phyloP scores from a whole-genome alignment of 2,329 filamentous ascomycete species.

The Tympanopsis confertula region DNA sequence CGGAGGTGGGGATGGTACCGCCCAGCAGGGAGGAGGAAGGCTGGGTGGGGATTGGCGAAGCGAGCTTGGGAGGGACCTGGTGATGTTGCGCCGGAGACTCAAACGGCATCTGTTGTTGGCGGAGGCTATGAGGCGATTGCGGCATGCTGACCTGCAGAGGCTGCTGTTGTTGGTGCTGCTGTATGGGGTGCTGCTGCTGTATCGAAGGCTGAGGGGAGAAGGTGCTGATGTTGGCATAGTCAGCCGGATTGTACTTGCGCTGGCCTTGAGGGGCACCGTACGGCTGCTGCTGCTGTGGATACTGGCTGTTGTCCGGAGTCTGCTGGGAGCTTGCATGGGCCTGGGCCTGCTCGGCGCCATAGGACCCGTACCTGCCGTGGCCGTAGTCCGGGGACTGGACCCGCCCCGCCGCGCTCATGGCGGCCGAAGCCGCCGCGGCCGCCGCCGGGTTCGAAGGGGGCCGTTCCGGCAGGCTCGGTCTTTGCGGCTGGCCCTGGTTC shows the following conservation, averaged over 20 bases:
- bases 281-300: slow-evolving; percentile 11
- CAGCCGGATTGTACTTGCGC: slow-evolving; percentile 65
- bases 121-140: too few relatives aligned
- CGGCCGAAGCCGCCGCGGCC: slow-evolving; percentile 42
- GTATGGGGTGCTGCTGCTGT: slow-evolving; percentile 17
- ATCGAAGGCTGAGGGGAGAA: slow-evolving; percentile 31
- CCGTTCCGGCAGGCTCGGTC: slow-evolving; percentile 37
- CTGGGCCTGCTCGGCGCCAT: slow-evolving; percentile 13
- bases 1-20: slow-evolving; percentile 14
- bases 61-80: slow-evolving; percentile 3
- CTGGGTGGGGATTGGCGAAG: slow-evolving; percentile 6
- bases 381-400: slow-evolving; percentile 13
- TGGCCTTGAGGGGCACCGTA: slow-evolving; percentile 32
- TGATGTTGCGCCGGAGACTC: slow-evolving; percentile 3
- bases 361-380: slow-evolving; percentile 19
- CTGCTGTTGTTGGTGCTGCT: slow-evolving; percentile 11
- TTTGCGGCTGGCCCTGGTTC: slow-evolving; percentile 33
- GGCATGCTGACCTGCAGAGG: slow-evolving; percentile 4
- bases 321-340: slow-evolving; percentile 15
- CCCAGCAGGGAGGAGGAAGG: slow-evolving; percentile 9
- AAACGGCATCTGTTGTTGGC: too few relatives aligned
- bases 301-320: slow-evolving; percentile 21
- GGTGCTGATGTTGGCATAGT: slow-evolving; percentile 55
- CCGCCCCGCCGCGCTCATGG: slow-evolving; percentile 36
- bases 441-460: slow-evolving; percentile 40